Evolutionary conservation across 2,329 filamentous ascomycete genomes (phyloP).

Genomic region (Rhynchosporium secalis): DNA sequence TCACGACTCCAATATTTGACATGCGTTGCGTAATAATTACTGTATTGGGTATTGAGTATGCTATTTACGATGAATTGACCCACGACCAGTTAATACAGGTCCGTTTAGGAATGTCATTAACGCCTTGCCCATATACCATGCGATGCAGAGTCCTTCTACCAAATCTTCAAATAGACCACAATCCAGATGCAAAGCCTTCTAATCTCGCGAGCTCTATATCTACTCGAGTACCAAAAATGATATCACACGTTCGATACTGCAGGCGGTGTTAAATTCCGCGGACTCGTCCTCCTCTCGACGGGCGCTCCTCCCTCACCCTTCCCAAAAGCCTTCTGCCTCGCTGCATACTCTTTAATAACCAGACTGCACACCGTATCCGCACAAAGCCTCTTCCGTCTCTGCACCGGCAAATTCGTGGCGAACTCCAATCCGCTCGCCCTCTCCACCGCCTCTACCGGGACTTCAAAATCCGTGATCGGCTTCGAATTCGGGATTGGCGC

Average conservation of each 20-base stretch:
- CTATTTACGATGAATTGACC: slow-evolving; percentile 9
- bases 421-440: slow-evolving; percentile 91
- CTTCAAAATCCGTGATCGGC: slow-evolving; percentile 88
- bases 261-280: slow-evolving; percentile 30
- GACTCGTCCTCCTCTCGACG: slow-evolving; percentile 36
- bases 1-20: too few relatives aligned
- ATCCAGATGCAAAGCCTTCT: slow-evolving; percentile 13
- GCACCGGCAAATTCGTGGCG: slow-evolving; percentile 71
- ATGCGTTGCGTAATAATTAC: background rate
- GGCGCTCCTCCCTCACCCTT: slow-evolving; percentile 31
- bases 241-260: slow-evolving; percentile 1
- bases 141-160: slow-evolving; percentile 21
- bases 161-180: slow-evolving; percentile 7
- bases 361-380: slow-evolving; percentile 82
- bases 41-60: slow-evolving; percentile 10
- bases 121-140: slow-evolving; percentile 25
- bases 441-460: slow-evolving; percentile 90
- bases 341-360: slow-evolving; percentile 75
- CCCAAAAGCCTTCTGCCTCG: slow-evolving; percentile 58
- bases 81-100: slow-evolving; percentile 12
- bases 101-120: slow-evolving; percentile 3
- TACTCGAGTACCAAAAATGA: background rate
- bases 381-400: slow-evolving; percentile 77
- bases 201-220: slow-evolving; percentile 1
- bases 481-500: slow-evolving; percentile 84